Conservation (phyloP, 169 alveolate species). For the Plasmodium berghei region DNA sequence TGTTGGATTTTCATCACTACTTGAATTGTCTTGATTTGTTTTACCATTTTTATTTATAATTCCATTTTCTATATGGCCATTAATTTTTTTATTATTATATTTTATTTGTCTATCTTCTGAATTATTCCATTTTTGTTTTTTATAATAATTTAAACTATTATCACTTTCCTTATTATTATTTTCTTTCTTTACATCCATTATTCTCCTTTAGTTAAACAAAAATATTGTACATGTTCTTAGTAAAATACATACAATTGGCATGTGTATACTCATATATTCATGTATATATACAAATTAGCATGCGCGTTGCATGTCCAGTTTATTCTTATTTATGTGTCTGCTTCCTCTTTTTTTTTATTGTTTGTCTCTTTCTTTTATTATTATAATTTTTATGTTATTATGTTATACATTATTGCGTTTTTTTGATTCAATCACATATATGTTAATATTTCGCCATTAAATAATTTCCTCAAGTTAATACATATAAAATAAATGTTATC, state of each 20-base stretch:
- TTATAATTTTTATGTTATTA: background rate
- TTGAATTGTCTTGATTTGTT: background rate
- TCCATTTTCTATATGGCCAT: background rate
- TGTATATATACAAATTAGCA: background rate
- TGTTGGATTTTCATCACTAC: background rate
- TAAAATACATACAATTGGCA: background rate
- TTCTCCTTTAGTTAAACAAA: background rate
- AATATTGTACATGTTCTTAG: background rate
- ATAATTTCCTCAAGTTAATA: no score
- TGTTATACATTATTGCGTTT: background rate
- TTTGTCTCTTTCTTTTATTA: background rate
- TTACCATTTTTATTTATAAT: background rate
- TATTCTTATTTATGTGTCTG: background rate
- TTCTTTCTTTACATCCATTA: conserved; percentile 9
- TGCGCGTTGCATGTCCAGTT: background rate
- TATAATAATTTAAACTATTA: background rate
- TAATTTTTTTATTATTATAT: background rate
- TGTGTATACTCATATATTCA: background rate
- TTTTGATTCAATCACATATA: no score
- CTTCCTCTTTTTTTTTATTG: background rate
- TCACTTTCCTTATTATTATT: background rate
- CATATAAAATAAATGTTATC: no score
- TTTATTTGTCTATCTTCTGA: background rate
- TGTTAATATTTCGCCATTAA: no score
- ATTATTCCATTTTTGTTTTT: conserved; percentile 29